These are phyloP conservation scores for Penicillium cataractarum DNA, from an alignment of 495 filamentous ascomycete genomes.

Conservation along the genomic window DNA sequence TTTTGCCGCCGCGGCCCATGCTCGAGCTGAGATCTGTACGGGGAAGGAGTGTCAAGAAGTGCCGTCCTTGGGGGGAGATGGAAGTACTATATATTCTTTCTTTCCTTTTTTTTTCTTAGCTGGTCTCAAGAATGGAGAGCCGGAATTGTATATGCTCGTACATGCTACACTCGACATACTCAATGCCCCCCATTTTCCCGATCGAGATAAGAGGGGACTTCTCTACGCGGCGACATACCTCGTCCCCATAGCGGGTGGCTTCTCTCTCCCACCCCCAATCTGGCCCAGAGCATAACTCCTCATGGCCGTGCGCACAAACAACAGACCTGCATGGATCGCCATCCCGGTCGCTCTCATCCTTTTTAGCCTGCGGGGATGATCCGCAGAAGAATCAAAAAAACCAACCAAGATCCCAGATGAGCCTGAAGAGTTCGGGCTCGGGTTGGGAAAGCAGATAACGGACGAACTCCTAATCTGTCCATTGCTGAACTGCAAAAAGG, in stretches of 20 bases:
- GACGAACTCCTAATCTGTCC: too few species aligned
- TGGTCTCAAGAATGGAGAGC: neutral
- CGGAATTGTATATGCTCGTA: neutral
- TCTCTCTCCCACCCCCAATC: neutral
- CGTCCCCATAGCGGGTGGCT: constrained; percentile 2
- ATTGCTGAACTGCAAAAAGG: neutral
- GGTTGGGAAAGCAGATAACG: too few species aligned
- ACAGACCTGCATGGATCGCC: constrained; percentile 5
- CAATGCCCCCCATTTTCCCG: neutral
- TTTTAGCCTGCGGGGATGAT: neutral
- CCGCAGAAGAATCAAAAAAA: neutral
- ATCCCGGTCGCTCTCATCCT: constrained; percentile 3
- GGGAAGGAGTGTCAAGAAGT: too few species aligned
- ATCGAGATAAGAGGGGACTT: neutral
- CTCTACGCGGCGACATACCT: neutral
- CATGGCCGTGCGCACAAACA: neutral
- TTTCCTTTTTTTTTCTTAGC: too few species aligned
- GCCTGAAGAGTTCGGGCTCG: neutral
- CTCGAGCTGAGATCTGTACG: neutral
- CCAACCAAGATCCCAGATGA: neutral
- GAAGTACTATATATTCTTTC: neutral
- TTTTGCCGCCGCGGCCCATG: constrained; percentile 5
- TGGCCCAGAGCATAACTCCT: neutral
- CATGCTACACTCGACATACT: neutral
- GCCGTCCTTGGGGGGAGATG: neutral